phyloP scores from a whole-genome alignment of 2,329 filamentous ascomycete genomes.

The Cercospora sp. region DNA sequence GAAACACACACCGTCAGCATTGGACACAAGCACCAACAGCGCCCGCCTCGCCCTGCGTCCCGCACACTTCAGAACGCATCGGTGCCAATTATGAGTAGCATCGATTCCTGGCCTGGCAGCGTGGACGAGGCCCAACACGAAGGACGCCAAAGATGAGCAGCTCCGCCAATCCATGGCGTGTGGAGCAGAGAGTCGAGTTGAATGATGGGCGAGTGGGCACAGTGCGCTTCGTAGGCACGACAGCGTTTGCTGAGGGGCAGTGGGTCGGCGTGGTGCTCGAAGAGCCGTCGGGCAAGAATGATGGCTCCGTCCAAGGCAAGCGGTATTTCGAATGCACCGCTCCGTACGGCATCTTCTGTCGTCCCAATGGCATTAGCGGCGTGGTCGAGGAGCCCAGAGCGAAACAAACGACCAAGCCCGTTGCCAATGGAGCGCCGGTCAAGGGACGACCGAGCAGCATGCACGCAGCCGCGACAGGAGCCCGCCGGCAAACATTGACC shows the following conservation, averaged over 20 bases:
- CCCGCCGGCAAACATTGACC: slow-evolving; percentile 33
- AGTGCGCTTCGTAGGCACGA: slow-evolving; percentile 78
- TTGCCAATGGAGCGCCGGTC: slow-evolving; percentile 35
- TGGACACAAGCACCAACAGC: neutral
- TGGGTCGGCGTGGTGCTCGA: slow-evolving; percentile 91
- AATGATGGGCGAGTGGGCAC: slow-evolving; percentile 73
- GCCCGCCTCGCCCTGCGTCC: neutral
- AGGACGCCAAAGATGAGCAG: slow-evolving; percentile 32
- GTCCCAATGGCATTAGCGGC: slow-evolving; percentile 66
- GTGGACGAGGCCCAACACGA: slow-evolving; percentile 2
- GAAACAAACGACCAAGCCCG: slow-evolving; percentile 29
- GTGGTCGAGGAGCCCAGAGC: slow-evolving; percentile 37
- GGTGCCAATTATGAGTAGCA: slow-evolving; percentile 17
- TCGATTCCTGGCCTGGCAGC: neutral
- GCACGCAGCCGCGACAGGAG: slow-evolving; percentile 32
- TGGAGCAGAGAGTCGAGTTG: slow-evolving; percentile 76
- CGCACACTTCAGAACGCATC: neutral
- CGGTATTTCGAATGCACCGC: slow-evolving; percentile 80
- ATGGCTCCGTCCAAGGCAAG: slow-evolving; percentile 84
- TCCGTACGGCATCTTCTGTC: slow-evolving; percentile 80
- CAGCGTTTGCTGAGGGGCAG: slow-evolving; percentile 75
- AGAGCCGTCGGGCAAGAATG: slow-evolving; percentile 82
- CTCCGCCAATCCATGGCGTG: slow-evolving; percentile 34
- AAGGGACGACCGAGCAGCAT: slow-evolving; percentile 47
- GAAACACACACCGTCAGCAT: neutral